Conservation (phyloP, 148 eudicot species). For the Pharnaceum exiguum region DNA sequence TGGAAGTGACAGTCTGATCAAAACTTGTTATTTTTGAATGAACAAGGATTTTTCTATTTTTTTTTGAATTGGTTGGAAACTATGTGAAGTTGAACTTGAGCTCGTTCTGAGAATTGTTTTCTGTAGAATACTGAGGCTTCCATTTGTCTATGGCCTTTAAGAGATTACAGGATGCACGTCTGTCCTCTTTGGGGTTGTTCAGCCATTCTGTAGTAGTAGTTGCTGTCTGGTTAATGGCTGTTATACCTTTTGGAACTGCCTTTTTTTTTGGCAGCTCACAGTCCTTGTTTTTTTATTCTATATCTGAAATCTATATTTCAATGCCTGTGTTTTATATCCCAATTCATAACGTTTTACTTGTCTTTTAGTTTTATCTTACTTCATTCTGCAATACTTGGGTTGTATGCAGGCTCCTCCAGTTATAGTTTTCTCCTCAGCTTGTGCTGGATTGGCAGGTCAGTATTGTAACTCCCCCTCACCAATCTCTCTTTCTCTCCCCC, state of each 20-base stretch:
- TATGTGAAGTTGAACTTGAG: no score
- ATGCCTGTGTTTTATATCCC: neutral
- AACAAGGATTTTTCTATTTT: no score
- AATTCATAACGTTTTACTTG: neutral
- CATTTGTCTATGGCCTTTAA: no score
- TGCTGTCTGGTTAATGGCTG: neutral
- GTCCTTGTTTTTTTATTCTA: neutral
- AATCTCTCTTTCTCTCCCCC: slow-evolving; percentile 6
- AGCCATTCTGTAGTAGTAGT: neutral
- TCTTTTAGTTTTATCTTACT: neutral
- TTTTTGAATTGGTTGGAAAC: no score
- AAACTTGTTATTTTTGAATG: no score
- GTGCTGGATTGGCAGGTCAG: slow-evolving; percentile 90
- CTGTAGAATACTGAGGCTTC: no score
- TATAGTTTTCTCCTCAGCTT: slow-evolving; percentile 88
- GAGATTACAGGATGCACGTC: no score
- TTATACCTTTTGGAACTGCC: neutral
- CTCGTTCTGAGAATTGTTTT: no score
- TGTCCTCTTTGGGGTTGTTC: neutral
- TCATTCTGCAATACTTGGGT: neutral
- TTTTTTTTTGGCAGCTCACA: neutral
- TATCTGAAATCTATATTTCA: no score
- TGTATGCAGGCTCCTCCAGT: slow-evolving; percentile 76
- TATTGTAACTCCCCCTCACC: neutral
- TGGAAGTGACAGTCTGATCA: no score